phyloP scores from a whole-genome alignment of 1,139 yeast genomes.

The Schizosaccharomyces versatilis region DNA sequence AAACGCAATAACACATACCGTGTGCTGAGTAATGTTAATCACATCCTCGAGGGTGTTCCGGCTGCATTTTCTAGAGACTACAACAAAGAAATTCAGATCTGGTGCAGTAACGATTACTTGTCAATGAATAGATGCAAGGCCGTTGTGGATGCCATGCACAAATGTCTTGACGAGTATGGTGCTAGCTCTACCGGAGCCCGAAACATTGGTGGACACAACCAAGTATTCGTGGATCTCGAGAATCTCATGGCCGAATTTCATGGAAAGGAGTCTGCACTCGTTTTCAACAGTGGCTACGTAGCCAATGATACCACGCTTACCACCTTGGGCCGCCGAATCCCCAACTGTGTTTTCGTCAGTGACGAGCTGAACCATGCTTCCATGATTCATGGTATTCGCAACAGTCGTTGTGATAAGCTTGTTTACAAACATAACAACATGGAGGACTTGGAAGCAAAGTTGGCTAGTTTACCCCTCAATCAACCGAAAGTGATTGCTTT shows the following conservation, averaged over 20 bases:
- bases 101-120: constrained; percentile 95
- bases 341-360: constrained; percentile 72
- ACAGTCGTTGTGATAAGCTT: constrained; percentile 72
- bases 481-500: constrained; percentile 89
- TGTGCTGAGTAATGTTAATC: neutral
- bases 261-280: constrained; percentile 85
- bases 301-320: constrained; percentile 92
- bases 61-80: neutral
- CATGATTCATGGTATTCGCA: constrained; percentile 87
- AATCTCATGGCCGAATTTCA: constrained; percentile 78
- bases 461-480: constrained; percentile 61
- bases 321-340: constrained; percentile 70
- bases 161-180: constrained; percentile 71
- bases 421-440: constrained; percentile 81
- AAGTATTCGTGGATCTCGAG: constrained; percentile 68
- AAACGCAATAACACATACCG: neutral
- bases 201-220: constrained; percentile 92
- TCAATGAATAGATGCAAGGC: constrained; percentile 74
- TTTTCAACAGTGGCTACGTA: constrained; percentile 83
- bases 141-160: constrained; percentile 56
- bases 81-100: constrained; percentile 49
- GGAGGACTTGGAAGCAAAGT: constrained; percentile 52
- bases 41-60: neutral
- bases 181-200: constrained; percentile 98
- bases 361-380: constrained; percentile 92